Percentiles rank a stretch among this genome's conserved stretches.
phyloP scores from a whole-genome alignment of 2,329 filamentous ascomycete species.

The Pyrenochaeta sp. region DNA sequence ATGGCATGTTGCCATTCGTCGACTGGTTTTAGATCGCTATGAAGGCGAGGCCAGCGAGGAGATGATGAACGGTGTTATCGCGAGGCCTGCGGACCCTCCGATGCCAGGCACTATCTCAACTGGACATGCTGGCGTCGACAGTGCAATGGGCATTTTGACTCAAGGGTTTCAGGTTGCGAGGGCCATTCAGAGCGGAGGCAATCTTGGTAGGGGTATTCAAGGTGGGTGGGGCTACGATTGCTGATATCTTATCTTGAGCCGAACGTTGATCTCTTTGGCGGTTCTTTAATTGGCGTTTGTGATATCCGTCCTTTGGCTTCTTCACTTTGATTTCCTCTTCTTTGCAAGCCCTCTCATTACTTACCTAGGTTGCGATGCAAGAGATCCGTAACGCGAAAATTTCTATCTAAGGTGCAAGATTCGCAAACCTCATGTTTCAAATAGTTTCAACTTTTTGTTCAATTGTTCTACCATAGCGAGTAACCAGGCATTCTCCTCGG shows the following conservation, averaged over 20 bases:
- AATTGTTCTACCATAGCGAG: too few relatives aligned
- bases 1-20: slow-evolving; percentile 68
- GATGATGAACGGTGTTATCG: slow-evolving; percentile 37
- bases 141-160: slow-evolving; percentile 40
- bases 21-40: slow-evolving; percentile 65
- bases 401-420: too few relatives aligned
- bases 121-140: slow-evolving; percentile 40
- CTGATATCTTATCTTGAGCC: slow-evolving; percentile 3
- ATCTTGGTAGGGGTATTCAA: slow-evolving; percentile 26
- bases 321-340: too few relatives aligned
- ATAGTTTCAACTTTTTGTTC: too few relatives aligned
- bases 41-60: slow-evolving; percentile 63
- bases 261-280: neutral
- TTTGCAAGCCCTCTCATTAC: too few relatives aligned
- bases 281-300: neutral
- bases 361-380: too few relatives aligned
- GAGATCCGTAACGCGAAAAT: too few relatives aligned
- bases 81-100: slow-evolving; percentile 54
- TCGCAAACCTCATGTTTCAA: too few relatives aligned
- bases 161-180: slow-evolving; percentile 44
- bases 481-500: too few relatives aligned
- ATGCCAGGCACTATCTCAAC: slow-evolving; percentile 39
- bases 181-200: slow-evolving; percentile 30
- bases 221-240: slow-evolving; percentile 46
- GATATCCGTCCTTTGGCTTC: too few relatives aligned